Evolutionary conservation across 176 grass and related monocot species (phyloP), one percentile per base, ranked within the genome.

Genomic region (Urochloa ruziziensis): DNA sequence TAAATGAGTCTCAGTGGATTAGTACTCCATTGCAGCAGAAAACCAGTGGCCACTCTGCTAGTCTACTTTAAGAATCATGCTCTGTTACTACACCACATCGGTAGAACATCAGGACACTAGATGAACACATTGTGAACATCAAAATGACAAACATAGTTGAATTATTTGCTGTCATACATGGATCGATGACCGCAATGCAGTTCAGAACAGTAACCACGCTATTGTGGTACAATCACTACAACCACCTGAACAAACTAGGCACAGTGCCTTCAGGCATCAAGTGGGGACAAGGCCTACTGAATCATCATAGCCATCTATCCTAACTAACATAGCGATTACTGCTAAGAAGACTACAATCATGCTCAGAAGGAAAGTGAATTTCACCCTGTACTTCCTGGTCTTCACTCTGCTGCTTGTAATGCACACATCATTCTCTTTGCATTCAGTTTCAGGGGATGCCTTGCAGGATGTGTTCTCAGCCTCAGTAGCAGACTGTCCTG

Each of bases 251-350:
- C 33, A 39, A 59, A 59, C n/a, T 27, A n/a, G n/a, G 54, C 7
- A 14, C n/a, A 59, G 27, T 59, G 10, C 39, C 7, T 48, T 25
- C 17, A 75, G 23, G 82, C 11, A 81, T 93, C 74, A 98, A 79
- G 95, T 98, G 0, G 95, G 92, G 19, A 98, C 95, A 47, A 98
- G 74, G 44, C 88, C 81, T 34, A 57, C 73, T 39, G 84, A 83
- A 72, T 80, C 78, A 19, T 87, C 84, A 57, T 82, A 23, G 32
- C 63, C 78, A 1, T 94, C 88, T 21, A 77, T 88, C 59, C 82
- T 88, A 83, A 95, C 44, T 19, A 70, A 56, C 24, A 75, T n/a
- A 47, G 83, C 23, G 1, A 98, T 64, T 24, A 77, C 53, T 33
- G 82, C 65, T 21, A 98, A 6, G 62, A 93, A 7, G 5, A 87